Evolutionary conservation across 192 early-diverging fungal genomes (phyloP).

Genomic region (Linnemannia elongata): DNA sequence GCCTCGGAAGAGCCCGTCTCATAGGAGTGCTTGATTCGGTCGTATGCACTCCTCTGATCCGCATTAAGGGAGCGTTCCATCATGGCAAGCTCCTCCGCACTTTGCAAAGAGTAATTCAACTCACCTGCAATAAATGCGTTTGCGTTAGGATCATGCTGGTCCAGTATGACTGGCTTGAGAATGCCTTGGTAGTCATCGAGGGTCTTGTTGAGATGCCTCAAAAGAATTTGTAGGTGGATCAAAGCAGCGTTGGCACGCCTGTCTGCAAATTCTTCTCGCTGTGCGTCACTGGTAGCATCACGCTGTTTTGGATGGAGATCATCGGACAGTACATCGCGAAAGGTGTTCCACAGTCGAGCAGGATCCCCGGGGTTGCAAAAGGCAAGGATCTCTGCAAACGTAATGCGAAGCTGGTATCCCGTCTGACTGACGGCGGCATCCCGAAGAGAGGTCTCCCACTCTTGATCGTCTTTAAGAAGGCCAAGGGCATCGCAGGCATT

Average conservation of each 20-base stretch:
- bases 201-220: background rate
- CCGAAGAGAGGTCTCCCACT: constrained; percentile 38
- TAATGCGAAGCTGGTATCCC: constrained; percentile 26
- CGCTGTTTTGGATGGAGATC: background rate
- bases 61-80: constrained; percentile 15
- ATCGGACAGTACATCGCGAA: constrained; percentile 9
- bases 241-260: background rate
- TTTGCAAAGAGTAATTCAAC: constrained; percentile 9
- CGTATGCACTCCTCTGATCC: constrained; percentile 32
- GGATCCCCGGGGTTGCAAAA: background rate
- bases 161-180: background rate
- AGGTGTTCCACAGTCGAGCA: constrained; percentile 6
- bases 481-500: too few species aligned
- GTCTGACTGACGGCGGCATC: constrained; percentile 23
- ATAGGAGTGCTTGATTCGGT: background rate
- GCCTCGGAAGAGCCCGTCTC: background rate
- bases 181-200: constrained; percentile 9
- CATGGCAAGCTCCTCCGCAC: constrained; percentile 20
- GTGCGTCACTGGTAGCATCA: background rate
- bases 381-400: constrained; percentile 27
- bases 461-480: too few species aligned
- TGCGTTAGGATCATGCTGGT: background rate
- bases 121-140: constrained; percentile 18
- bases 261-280: background rate
- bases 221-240: background rate